Base-by-base conservation (phyloP, 2,329 filamentous ascomycete genomes). In the Xylariaceae sp. region DNA sequence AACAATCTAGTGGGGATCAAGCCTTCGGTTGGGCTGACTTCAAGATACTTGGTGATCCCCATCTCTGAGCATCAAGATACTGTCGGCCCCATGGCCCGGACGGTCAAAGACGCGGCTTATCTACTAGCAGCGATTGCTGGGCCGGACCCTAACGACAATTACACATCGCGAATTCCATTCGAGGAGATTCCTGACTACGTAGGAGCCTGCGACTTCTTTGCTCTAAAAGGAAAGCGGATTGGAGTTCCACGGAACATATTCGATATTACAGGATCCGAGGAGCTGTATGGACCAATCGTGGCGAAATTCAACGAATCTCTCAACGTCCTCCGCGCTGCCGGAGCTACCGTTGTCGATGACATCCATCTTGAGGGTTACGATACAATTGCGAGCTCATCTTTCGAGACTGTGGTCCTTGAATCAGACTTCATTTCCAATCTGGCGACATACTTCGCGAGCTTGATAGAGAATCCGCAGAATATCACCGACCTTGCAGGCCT, bases 1-100 rank as follows among this genome's bases (percentile, higher is more conserved):
- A 83, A 77, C 59, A 81, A 82, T 39, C 48, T 85, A 2, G 81
- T 85, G 0, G 83, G 79, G 2, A 80, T 87, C 57, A 83, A 82
- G 55, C 79, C 82, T 1, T 83, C 80, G 0, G 77, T 85, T 2
- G 83, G 82, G 0, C 65, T 86, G 3, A 84, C 76, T 0, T 81
- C 78, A 1, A 66, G 78, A 12, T 64, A 74, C 44, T 66, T 83
- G 4, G 82, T 86, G 2, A 76, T 88, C 9, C 84, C 85, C 1
- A 78, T 87, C 3, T 77, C 73, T 2, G 61, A 73, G 24, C 74
- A 79, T 50, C 79, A 84, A 52, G 85, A 89, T 51, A 82, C 76
- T 0, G 68, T 87, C 0, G 84, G 85, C 0, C 71, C 76, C 0
- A 79, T 89, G 62, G 78, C 77, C 0, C 72, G 78, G 17, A 85